Percentiles rank a stretch among this genome's conserved stretches.
Conservation (phyloP, 495 filamentous ascomycete species). For the Stereocaulon alpinum region DNA sequence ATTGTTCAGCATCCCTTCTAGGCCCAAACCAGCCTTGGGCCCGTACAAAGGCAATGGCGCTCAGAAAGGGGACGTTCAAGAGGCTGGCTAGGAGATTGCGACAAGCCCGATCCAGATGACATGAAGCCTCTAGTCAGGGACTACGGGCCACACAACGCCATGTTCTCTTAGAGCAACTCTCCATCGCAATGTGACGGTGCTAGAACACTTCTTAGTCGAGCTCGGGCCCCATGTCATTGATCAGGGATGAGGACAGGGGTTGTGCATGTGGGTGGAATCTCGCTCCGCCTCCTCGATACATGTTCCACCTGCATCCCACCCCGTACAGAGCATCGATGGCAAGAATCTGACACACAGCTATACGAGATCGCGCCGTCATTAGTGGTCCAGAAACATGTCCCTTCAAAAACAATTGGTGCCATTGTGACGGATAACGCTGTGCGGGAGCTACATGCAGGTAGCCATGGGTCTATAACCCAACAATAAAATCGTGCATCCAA, state of each 20-base stretch:
- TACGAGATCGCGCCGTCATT: background rate
- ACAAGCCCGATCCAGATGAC: background rate
- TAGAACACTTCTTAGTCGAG: background rate
- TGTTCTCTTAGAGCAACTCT: background rate
- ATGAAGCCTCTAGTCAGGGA: background rate
- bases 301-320: too few species aligned
- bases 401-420: background rate
- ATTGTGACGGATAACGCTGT: conserved; percentile 1
- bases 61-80: background rate
- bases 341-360: background rate
- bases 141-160: conserved; percentile 4
- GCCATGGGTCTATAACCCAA: background rate
- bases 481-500: background rate
- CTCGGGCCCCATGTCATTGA: background rate
- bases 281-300: background rate
- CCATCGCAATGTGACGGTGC: background rate
- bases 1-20: too few species aligned
- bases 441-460: background rate
- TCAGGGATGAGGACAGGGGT: conserved; percentile 4
- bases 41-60: background rate
- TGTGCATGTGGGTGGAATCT: background rate
- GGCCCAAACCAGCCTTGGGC: background rate
- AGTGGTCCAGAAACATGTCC: background rate
- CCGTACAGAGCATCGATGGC: background rate
- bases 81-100: background rate